Conservation (phyloP, 352 stramenopile genomes). For the Phytophthora gonapodyides region DNA sequence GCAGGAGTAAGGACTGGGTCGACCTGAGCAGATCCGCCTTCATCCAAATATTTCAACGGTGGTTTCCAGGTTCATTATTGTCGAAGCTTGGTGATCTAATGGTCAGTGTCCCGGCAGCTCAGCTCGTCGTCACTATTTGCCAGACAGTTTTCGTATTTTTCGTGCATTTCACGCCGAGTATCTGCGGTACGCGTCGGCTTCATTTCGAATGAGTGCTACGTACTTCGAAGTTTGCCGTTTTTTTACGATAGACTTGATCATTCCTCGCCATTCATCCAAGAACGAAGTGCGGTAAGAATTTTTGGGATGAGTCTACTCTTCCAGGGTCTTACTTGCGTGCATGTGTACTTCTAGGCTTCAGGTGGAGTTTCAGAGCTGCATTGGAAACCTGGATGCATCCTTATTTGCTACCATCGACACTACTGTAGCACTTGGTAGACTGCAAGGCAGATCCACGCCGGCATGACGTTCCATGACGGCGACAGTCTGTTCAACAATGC, state of each 20-base stretch:
- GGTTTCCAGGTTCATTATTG: conserved; percentile 2
- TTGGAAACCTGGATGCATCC: conserved; percentile 25
- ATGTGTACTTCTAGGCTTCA: conserved; percentile 1
- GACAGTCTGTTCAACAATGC: conserved; percentile 40
- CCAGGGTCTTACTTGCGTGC: background rate
- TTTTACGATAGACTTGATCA: conserved; percentile 33
- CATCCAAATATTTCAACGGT: conserved; percentile 34
- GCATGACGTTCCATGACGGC: conserved; percentile 52
- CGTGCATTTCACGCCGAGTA: conserved; percentile 8
- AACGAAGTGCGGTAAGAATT: conserved; percentile 52
- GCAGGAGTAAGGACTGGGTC: conserved; percentile 35
- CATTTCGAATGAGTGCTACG: conserved; percentile 33
- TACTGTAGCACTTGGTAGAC: conserved; percentile 45
- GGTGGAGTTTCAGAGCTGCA: conserved; percentile 59
- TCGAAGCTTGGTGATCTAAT: conserved; percentile 26
- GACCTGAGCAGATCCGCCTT: conserved; percentile 39
- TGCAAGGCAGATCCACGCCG: conserved; percentile 48
- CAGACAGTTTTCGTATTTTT: too few relatives aligned
- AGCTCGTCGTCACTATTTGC: conserved; percentile 7
- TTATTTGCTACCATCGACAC: conserved; percentile 27
- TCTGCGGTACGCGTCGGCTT: conserved; percentile 44
- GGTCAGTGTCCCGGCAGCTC: conserved; percentile 38
- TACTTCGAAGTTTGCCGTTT: conserved; percentile 1
- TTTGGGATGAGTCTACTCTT: background rate
- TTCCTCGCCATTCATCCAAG: conserved; percentile 40